phyloP scores from a whole-genome alignment of 345 rosid species.

The Salix viminalis region DNA sequence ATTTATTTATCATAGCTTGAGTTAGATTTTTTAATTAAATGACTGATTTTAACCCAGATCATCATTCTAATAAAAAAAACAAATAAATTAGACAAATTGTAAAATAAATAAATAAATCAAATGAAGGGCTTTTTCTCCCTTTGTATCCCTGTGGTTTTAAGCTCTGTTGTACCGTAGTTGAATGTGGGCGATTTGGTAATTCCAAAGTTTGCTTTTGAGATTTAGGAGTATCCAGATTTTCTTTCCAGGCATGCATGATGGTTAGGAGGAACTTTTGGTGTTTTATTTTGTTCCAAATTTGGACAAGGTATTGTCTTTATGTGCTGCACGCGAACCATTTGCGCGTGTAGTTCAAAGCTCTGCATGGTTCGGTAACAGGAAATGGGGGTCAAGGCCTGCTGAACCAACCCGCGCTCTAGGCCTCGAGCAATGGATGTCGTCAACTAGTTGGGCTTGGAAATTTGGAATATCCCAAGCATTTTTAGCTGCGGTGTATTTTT shows the following conservation, averaged over 20 bases:
- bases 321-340: not conserved
- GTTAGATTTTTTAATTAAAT: not conserved
- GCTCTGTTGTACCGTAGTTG: not conserved
- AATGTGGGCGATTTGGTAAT: slow-evolving; percentile 7
- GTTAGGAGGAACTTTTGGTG: slow-evolving; percentile 21
- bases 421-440: not conserved
- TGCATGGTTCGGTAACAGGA: not conserved
- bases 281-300: not conserved
- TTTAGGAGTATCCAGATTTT: not conserved
- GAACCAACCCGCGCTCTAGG: not conserved
- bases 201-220: not conserved
- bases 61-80: too few species aligned
- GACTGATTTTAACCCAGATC: not conserved
- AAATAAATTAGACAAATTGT: not conserved
- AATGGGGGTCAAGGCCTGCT: not conserved
- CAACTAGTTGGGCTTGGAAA: not conserved
- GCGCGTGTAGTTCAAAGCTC: not conserved
- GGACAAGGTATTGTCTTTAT: not conserved
- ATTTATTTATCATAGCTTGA: not conserved
- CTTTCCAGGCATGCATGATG: slow-evolving; percentile 16
- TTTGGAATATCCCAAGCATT: not conserved
- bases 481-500: not conserved
- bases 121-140: too few species aligned
- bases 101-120: not conserved
- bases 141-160: too few species aligned